A percentile compares a stretch with the other conserved stretches of the same genome.
Conservation (phyloP, 2,329 filamentous ascomycete genomes). For the Fusarium equiseti region DNA sequence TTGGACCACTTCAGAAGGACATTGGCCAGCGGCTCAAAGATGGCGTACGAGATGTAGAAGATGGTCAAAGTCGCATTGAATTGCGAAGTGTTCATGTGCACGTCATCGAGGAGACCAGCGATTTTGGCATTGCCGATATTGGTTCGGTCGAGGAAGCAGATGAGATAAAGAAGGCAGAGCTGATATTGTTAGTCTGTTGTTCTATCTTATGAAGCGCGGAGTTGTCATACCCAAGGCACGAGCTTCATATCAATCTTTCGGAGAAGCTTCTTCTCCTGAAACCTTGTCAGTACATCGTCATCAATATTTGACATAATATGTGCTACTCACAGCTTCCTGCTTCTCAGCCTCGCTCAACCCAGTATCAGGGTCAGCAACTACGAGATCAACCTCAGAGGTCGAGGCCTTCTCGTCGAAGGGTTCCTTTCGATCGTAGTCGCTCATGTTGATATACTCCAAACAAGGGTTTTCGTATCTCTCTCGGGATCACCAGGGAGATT, state of each 20-base stretch:
- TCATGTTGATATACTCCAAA: conserved; percentile 45
- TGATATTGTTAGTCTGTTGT: conserved; percentile 35
- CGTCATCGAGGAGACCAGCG: conserved; percentile 64
- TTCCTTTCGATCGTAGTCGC: conserved; percentile 51
- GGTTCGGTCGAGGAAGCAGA: conserved; percentile 80
- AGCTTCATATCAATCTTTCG: conserved; percentile 71
- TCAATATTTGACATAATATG: neutral
- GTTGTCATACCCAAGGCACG: conserved; percentile 66
- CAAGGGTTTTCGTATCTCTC: conserved; percentile 3
- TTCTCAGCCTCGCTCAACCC: conserved; percentile 73
- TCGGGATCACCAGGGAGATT: conserved; percentile 15
- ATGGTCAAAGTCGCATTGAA: conserved; percentile 84
- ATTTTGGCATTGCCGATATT: conserved; percentile 81
- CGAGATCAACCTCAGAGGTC: conserved; percentile 46
- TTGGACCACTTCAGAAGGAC: conserved; percentile 80
- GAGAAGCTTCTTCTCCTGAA: conserved; percentile 70
- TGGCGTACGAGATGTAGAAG: conserved; percentile 87
- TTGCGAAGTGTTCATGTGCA: conserved; percentile 71
- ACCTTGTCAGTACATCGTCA: conserved; percentile 14
- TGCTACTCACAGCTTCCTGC: conserved; percentile 67
- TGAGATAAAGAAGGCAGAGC: conserved; percentile 78
- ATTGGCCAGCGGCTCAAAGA: conserved; percentile 84
- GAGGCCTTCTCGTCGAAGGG: conserved; percentile 48
- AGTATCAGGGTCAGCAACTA: conserved; percentile 63
- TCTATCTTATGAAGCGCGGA: neutral